Conservation (phyloP, 305 asterid genomes). For the Fraxinus baroniana region DNA sequence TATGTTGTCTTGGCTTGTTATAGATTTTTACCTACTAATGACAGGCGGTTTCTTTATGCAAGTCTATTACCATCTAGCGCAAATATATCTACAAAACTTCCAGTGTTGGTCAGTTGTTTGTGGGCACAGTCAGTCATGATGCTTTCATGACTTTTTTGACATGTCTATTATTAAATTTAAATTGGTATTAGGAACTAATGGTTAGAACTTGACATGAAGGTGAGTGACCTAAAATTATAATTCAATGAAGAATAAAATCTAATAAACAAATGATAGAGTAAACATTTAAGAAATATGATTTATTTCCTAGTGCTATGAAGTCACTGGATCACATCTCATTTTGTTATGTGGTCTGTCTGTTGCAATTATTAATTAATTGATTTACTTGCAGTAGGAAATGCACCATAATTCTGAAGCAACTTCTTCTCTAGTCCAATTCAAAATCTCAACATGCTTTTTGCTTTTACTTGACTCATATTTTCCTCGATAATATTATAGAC, state of each 20-base stretch:
- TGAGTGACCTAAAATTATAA: neutral
- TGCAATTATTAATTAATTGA: neutral
- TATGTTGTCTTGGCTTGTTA: neutral
- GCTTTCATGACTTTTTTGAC: neutral
- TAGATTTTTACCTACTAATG: neutral
- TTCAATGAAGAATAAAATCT: neutral
- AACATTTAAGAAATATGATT: neutral
- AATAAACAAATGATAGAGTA: neutral
- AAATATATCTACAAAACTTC: neutral
- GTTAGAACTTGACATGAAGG: neutral
- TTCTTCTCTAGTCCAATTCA: conserved; percentile 18
- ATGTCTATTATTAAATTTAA: neutral
- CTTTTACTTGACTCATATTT: neutral
- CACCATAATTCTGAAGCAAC: conserved; percentile 6
- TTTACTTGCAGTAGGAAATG: conserved; percentile 7
- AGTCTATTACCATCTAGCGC: neutral
- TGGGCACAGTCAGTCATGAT: conserved; percentile 1
- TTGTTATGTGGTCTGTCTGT: neutral
- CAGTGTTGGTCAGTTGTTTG: neutral
- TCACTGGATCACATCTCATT: conserved; percentile 1
- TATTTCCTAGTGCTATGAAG: neutral
- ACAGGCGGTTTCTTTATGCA: neutral
- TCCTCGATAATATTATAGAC: neutral
- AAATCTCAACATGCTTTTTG: neutral
- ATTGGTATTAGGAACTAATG: neutral